These are phyloP conservation scores for Cercospora canescens DNA, from an alignment of 2,329 filamentous ascomycete species.

Conservation along the genomic window DNA sequence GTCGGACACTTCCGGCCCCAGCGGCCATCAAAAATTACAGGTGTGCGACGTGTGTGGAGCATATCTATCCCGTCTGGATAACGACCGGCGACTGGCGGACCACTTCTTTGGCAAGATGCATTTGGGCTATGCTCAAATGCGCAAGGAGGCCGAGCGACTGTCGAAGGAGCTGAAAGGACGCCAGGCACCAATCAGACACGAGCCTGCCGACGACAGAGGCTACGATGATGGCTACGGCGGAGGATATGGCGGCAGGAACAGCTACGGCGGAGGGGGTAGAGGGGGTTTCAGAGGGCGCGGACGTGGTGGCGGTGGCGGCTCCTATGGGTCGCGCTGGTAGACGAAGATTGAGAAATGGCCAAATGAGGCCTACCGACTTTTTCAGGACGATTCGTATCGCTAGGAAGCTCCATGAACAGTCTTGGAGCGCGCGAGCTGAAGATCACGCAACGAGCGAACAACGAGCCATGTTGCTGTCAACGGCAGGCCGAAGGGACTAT, in stretches of 20 bases:
- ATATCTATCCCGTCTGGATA: constrained; percentile 88
- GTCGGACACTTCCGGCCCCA: constrained; percentile 87
- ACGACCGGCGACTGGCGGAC: constrained; percentile 88
- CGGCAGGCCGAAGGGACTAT: not conserved
- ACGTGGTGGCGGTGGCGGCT: constrained; percentile 26
- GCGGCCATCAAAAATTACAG: constrained; percentile 95
- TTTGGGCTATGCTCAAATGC: constrained; percentile 95
- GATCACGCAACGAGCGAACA: not conserved
- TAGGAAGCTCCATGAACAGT: not conserved
- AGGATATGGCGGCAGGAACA: constrained; percentile 41
- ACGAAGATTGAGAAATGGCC: not conserved
- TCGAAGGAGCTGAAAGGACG: constrained; percentile 81
- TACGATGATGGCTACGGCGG: constrained; percentile 47
- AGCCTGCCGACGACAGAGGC: constrained; percentile 40
- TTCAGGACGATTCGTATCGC: not conserved
- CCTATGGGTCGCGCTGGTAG: constrained; percentile 4
- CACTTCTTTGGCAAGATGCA: constrained; percentile 99
- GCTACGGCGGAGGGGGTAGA: constrained; percentile 30
- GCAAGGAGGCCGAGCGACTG: constrained; percentile 85
- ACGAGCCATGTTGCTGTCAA: not conserved
- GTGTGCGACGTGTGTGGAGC: constrained; percentile 98
- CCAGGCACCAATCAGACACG: constrained; percentile 59
- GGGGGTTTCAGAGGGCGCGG: constrained; percentile 24
- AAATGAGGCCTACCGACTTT: not conserved
- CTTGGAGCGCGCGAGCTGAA: not conserved